Evolutionary conservation across 345 rosid species (phyloP).

Genomic region (Arabis hirsuta): DNA sequence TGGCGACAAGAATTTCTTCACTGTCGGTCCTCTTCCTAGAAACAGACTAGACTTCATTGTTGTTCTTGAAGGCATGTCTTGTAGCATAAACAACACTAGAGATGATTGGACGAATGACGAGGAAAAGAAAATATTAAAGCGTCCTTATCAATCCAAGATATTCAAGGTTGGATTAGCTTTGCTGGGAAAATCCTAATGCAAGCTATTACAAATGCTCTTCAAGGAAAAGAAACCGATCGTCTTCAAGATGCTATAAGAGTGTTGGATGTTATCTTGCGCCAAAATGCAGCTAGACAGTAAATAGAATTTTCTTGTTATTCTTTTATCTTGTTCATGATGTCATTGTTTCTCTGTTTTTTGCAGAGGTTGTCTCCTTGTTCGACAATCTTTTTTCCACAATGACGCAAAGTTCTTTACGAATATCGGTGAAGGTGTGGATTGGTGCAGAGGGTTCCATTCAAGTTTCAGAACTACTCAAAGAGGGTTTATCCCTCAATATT

Average conservation of each 20-base stretch:
- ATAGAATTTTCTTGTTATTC: background rate
- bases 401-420: conserved; percentile 5
- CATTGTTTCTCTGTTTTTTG: no score
- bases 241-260: conserved; percentile 72
- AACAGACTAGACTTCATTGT: conserved; percentile 66
- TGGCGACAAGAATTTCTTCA: conserved; percentile 75
- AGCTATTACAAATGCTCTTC: conserved; percentile 65
- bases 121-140: conserved; percentile 62
- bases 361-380: no score
- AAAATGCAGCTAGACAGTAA: conserved; percentile 78
- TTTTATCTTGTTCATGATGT: no score
- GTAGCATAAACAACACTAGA: conserved; percentile 42
- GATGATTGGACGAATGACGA: conserved; percentile 13
- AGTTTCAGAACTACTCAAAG: conserved; percentile 38
- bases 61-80: conserved; percentile 61
- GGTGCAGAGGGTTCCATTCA: conserved; percentile 41
- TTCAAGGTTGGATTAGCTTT: conserved; percentile 61
- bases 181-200: conserved; percentile 76
- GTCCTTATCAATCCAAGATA: conserved; percentile 57
- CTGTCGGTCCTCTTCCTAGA: conserved; percentile 67
- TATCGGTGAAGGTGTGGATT: conserved; percentile 14
- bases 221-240: conserved; percentile 68
- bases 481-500: conserved; percentile 37
- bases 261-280: conserved; percentile 75
- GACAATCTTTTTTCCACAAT: background rate